These are phyloP conservation scores for Rhizophagus clarus DNA, from an alignment of 192 early-diverging fungal genomes.

Conservation along the genomic window DNA sequence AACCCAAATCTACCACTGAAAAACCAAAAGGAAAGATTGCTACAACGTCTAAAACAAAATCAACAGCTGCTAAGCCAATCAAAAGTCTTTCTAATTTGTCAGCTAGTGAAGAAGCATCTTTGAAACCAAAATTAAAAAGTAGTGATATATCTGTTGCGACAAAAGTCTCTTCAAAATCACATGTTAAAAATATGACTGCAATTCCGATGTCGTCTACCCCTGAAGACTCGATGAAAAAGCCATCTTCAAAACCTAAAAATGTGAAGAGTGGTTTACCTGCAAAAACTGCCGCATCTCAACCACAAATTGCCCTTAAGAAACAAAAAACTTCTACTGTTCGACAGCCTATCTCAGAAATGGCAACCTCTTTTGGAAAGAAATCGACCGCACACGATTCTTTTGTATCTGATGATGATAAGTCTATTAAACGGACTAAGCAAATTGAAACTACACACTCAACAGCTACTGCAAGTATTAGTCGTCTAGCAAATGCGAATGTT, in stretches of 20 bases:
- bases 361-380: not conserved
- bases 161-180: not conserved
- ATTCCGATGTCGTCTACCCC: too few relatives aligned
- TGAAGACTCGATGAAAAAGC: too few relatives aligned
- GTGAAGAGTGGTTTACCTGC: too few relatives aligned
- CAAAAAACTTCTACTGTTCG: too few relatives aligned
- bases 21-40: not conserved
- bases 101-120: not conserved
- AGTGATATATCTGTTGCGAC: not conserved
- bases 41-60: not conserved
- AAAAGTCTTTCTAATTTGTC: not conserved
- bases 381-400: not conserved
- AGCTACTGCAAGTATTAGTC: not conserved
- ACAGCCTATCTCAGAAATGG: too few relatives aligned
- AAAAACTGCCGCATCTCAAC: too few relatives aligned
- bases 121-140: not conserved
- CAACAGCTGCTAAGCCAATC: not conserved
- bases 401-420: not conserved
- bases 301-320: too few relatives aligned
- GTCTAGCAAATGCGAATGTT: not conserved
- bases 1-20: not conserved
- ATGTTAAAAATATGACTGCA: too few relatives aligned
- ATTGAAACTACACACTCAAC: not conserved
- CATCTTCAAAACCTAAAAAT: too few relatives aligned
- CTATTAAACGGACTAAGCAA: not conserved